Base-by-base conservation (phyloP, 805 yeast species). In the Kazachstania viticola region DNA sequence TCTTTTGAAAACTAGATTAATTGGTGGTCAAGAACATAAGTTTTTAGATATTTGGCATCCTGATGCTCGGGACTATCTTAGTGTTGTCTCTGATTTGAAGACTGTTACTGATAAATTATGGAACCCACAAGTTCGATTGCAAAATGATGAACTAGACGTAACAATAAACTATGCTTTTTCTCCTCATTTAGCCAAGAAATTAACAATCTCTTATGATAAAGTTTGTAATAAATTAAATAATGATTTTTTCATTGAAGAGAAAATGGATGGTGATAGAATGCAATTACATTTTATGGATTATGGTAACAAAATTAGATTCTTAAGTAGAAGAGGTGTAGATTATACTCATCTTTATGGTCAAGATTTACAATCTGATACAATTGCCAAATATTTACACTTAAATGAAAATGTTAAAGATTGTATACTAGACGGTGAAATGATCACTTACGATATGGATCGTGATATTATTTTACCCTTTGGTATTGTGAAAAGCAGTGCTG, bases 231-330 rank as follows among this genome's bases (percentile, higher is more conserved):
- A 54, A 16, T 60, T 80, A 48, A 15, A 52, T 28, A 17, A 54
- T 39, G 60, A 64, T 17, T 83, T 84, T 45, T 67, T 65, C 32
- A 72, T 88, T 8, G 97, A 88, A 48, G 96, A 88, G 51, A 88
- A 88, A 50, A 68, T 85, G 59, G 96, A 88, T 54, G 98, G 97
- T 3, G 96, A 88, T 53, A 60, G 98, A 42, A 73, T 83, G 44
- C 76, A 82, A 33, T 42, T 85, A 28, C 98, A 88, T 51, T 71
- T 74, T 59, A 52, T 61, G 27, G 57, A 71, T 7, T 49, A 49
- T 36, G 76, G 69, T 9, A 44, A 46, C 24, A 37, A 36, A 21
- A 45, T 53, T n/a, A 48, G 43, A 27, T 54, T 58, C 58, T 31
- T 46, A 47, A 74, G 82, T 31, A 64, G 94, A 42, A 67, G 74